These are phyloP conservation scores for Leccinum longicurvipes DNA, from an alignment of 768 basidiomycete genomes.

Conservation along the genomic window DNA sequence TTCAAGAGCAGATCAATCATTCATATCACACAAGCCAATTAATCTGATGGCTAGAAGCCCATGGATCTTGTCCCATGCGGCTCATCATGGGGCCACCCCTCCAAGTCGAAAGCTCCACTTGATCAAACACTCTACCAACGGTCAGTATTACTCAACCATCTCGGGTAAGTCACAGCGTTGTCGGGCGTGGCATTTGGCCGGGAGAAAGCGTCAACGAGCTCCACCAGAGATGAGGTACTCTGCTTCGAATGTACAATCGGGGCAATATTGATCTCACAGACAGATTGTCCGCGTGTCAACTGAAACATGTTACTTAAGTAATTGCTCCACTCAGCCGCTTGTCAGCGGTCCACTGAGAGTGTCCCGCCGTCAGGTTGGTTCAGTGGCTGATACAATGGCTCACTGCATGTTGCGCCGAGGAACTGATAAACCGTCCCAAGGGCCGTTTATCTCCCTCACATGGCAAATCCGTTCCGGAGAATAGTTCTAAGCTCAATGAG, in stretches of 20 bases:
- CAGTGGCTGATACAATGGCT: slow-evolving; percentile 5
- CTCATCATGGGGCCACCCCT: not conserved
- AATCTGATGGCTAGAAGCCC: not conserved
- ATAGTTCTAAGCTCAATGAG: not conserved
- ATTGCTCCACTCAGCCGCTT: slow-evolving; percentile 22
- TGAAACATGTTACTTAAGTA: slow-evolving; percentile 16
- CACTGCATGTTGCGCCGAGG: not conserved
- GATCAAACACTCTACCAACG: not conserved
- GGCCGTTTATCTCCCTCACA: too few relatives aligned
- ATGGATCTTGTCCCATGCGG: slow-evolving; percentile 5
- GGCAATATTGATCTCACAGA: not conserved
- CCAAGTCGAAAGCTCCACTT: slow-evolving; percentile 13
- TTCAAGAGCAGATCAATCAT: not conserved
- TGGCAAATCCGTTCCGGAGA: not conserved
- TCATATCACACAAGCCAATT: not conserved
- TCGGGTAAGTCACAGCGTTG: not conserved
- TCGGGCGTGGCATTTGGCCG: not conserved
- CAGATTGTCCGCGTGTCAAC: slow-evolving; percentile 6
- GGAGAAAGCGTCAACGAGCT: not conserved
- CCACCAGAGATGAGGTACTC: not conserved
- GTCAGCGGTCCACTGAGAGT: slow-evolving; percentile 5
- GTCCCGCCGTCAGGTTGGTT: not conserved
- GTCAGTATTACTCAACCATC: not conserved
- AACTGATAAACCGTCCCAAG: too few relatives aligned
- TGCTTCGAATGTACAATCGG: not conserved